phyloP scores from a whole-genome alignment of 768 basidiomycete species.

The Gyrodon lividus region DNA sequence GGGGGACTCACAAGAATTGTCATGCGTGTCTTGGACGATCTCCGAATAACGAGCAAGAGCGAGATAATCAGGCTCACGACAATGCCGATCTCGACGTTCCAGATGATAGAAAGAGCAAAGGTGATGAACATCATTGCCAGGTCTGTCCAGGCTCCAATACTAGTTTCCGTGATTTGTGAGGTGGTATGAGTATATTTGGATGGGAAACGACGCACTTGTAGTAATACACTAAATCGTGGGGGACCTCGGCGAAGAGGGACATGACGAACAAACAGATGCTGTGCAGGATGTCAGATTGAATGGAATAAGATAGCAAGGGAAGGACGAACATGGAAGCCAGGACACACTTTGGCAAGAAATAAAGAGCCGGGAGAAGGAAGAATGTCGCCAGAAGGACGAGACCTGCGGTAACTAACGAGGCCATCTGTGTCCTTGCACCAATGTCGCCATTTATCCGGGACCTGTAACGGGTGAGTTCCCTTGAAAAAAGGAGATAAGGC shows the following conservation, averaged over 20 bases:
- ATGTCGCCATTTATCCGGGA: constrained; percentile 90
- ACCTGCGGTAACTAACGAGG: constrained; percentile 71
- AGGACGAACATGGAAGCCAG: constrained; percentile 77
- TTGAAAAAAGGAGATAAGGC: not conserved
- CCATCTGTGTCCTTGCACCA: constrained; percentile 88
- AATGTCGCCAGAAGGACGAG: constrained; percentile 83
- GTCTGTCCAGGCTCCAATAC: constrained; percentile 93
- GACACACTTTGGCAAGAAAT: constrained; percentile 86
- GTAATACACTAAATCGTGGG: constrained; percentile 83
- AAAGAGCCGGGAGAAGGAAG: constrained; percentile 84
- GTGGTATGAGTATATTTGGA: not conserved
- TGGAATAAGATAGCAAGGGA: constrained; percentile 3
- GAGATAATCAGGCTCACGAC: constrained; percentile 87
- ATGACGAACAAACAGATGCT: constrained; percentile 87
- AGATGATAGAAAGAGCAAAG: constrained; percentile 82
- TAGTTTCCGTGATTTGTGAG: not conserved
- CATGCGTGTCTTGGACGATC: constrained; percentile 87
- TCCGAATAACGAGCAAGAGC: constrained; percentile 83
- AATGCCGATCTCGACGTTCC: constrained; percentile 91
- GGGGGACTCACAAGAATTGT: constrained; percentile 66
- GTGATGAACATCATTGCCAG: constrained; percentile 84
- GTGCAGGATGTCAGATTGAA: constrained; percentile 8
- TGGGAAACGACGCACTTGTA: constrained; percentile 56
- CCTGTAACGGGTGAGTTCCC: constrained; percentile 26
- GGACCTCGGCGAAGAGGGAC: constrained; percentile 79